These are phyloP conservation scores for Lactarius hatsudake DNA, from an alignment of 768 basidiomycete species.

Conservation along the genomic window DNA sequence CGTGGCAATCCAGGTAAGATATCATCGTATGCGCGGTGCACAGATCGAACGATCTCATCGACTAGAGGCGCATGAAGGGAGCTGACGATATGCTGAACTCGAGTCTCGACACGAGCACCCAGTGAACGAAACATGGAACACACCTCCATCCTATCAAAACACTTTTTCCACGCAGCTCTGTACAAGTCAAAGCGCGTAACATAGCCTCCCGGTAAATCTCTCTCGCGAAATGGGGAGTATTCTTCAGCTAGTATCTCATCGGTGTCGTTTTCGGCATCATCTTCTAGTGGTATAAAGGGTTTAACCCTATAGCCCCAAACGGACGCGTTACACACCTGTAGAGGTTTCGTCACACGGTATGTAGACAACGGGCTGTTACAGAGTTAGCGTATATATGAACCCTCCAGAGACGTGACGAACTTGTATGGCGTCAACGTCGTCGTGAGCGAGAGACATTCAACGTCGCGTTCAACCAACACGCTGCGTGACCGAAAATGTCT, in stretches of 20 bases:
- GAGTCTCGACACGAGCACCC: neutral
- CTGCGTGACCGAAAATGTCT: neutral
- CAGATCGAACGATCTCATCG: constrained; percentile 21
- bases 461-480: neutral
- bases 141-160: constrained; percentile 25
- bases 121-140: neutral
- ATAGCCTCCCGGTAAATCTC: constrained; percentile 25
- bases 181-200: constrained; percentile 23
- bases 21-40: constrained; percentile 27
- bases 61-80: constrained; percentile 20
- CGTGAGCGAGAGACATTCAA: constrained; percentile 15
- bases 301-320: neutral
- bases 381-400: neutral
- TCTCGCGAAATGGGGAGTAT: constrained; percentile 21
- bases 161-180: constrained; percentile 25
- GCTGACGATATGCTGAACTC: constrained; percentile 20
- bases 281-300: neutral
- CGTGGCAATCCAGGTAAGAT: constrained; percentile 27
- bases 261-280: neutral
- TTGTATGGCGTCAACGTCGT: constrained; percentile 25
- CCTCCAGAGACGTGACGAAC: neutral
- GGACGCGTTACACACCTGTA: constrained; percentile 2
- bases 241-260: constrained; percentile 10
- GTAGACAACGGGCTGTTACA: constrained; percentile 21
- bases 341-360: constrained; percentile 20